Evolutionary conservation across 495 filamentous ascomycete genomes (phyloP).

Genomic region (Trypethelium eluteriae): DNA sequence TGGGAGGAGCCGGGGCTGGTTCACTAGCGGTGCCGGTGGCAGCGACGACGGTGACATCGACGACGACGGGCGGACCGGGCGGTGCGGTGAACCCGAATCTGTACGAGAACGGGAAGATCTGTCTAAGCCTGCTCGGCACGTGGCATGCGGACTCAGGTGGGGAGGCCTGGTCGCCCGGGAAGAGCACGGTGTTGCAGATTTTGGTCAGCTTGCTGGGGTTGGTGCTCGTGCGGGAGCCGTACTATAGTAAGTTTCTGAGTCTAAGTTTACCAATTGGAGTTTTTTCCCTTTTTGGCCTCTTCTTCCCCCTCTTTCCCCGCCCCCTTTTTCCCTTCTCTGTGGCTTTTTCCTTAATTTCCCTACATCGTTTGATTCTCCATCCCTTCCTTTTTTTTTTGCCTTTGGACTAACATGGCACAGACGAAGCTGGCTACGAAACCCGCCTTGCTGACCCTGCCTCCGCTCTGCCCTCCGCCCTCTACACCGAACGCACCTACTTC

Average conservation of each 20-base stretch:
- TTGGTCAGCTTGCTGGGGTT: constrained; percentile 54
- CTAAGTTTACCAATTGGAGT: background rate
- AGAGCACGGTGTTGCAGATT: constrained; percentile 50
- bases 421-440: constrained; percentile 53
- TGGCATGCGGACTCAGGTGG: constrained; percentile 47
- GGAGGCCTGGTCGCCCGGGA: constrained; percentile 47
- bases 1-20: too few species aligned
- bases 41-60: constrained; percentile 11
- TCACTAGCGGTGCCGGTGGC: background rate
- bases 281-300: constrained; percentile 5
- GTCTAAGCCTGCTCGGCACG: constrained; percentile 53
- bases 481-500: constrained; percentile 51
- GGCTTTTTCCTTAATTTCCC: background rate
- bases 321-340: background rate
- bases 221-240: constrained; percentile 53
- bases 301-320: background rate
- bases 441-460: constrained; percentile 40
- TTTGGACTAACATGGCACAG: constrained; percentile 52
- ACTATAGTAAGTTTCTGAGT: constrained; percentile 48
- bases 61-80: background rate
- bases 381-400: background rate
- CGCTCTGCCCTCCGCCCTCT: constrained; percentile 43
- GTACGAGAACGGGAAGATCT: constrained; percentile 56
- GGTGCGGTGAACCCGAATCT: constrained; percentile 56
- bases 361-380: background rate